These are phyloP conservation scores for Claviceps sp. DNA, from an alignment of 2,329 filamentous ascomycete species.

Conservation along the genomic window DNA sequence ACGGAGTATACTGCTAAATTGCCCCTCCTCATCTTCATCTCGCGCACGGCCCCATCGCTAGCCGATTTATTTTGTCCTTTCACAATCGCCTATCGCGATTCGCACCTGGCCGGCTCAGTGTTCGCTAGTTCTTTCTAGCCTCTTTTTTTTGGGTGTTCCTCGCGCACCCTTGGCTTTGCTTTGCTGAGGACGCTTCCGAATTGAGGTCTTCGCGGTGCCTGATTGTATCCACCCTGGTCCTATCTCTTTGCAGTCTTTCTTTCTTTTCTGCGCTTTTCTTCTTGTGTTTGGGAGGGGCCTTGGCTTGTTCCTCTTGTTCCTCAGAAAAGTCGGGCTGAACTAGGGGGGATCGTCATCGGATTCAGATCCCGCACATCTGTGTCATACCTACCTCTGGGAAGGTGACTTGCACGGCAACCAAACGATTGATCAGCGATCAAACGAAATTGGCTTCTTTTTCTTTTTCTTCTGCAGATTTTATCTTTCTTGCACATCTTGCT, in stretches of 20 bases:
- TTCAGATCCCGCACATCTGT: not conserved
- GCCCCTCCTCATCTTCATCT: not conserved
- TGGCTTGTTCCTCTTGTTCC: not conserved
- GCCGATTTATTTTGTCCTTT: not conserved
- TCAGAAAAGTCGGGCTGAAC: not conserved
- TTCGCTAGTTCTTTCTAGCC: slow-evolving; percentile 4
- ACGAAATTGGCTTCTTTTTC: not conserved
- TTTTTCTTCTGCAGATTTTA: not conserved
- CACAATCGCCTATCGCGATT: not conserved
- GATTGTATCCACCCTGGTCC: not conserved
- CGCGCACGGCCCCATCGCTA: not conserved
- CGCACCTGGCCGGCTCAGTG: slow-evolving; percentile 3
- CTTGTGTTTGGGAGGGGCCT: not conserved
- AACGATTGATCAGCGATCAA: not conserved
- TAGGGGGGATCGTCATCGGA: not conserved
- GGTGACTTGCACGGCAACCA: not conserved
- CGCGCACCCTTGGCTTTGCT: not conserved
- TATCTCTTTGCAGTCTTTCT: not conserved
- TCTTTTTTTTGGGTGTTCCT: not conserved
- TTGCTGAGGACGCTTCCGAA: not conserved
- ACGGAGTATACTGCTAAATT: no score
- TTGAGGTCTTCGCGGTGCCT: not conserved
- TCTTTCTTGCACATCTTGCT: not conserved
- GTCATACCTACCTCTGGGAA: slow-evolving; percentile 2
- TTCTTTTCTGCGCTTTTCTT: not conserved